Conservation (phyloP, 2,329 filamentous ascomycete species). For the Hyphodiscus sp. region DNA sequence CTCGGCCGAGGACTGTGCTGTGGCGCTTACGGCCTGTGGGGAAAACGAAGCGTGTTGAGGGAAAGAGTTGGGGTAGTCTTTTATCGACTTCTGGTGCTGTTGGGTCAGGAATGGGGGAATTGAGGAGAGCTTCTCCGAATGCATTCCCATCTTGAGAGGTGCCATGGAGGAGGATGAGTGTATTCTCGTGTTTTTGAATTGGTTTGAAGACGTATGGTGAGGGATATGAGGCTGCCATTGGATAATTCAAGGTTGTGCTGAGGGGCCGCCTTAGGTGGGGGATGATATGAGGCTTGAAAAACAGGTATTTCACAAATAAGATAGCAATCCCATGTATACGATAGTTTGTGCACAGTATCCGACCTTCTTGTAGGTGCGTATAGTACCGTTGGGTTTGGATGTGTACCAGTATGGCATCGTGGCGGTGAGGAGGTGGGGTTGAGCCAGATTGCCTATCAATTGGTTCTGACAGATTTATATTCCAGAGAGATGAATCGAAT, state of each 20-base stretch:
- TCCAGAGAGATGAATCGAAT: no score
- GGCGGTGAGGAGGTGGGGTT: no score
- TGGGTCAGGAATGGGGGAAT: conserved; percentile 13
- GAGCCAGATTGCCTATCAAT: no score
- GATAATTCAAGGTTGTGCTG: neutral
- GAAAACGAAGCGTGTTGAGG: neutral
- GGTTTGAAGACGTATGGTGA: neutral
- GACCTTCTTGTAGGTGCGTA: no score
- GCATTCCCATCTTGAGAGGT: conserved; percentile 31
- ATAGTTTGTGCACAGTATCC: no score
- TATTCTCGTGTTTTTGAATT: conserved; percentile 22
- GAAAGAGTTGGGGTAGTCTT: conserved; percentile 26
- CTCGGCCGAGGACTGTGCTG: neutral
- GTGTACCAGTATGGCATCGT: no score
- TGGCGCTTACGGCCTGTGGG: neutral
- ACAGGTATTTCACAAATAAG: no score
- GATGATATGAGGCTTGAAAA: no score
- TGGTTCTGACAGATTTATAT: no score
- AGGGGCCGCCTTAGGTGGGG: no score
- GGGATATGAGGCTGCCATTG: neutral
- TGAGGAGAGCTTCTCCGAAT: conserved; percentile 32
- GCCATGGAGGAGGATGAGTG: conserved; percentile 37
- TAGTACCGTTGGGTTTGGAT: no score
- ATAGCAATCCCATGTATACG: no score
- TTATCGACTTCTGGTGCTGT: conserved; percentile 4